Percentiles rank a stretch among this genome's conserved stretches.
Conservation (phyloP, 495 filamentous ascomycete genomes). For the Penicillium dipodomyicola region DNA sequence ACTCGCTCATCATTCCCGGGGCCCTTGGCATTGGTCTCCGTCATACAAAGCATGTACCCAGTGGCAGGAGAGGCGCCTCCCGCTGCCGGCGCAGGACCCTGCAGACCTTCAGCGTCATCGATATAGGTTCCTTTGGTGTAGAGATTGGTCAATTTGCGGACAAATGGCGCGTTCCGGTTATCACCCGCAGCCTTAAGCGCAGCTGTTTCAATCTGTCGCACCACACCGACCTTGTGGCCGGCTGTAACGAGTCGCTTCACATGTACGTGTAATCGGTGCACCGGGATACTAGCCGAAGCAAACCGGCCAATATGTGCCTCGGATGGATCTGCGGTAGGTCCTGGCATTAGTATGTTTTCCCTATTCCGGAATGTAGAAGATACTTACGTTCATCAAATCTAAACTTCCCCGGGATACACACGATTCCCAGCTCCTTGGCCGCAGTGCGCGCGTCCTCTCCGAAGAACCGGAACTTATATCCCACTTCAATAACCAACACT, state of each 20-base stretch:
- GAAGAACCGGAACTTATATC: conserved; percentile 97
- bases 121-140: conserved; percentile 99
- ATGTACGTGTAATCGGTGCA: conserved; percentile 89
- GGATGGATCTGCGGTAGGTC: conserved; percentile 57
- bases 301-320: conserved; percentile 93
- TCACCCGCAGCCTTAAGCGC: conserved; percentile 94
- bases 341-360: conserved; percentile 5
- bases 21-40: conserved; percentile 81
- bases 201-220: conserved; percentile 96
- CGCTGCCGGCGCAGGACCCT: conserved; percentile 46
- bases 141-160: conserved; percentile 88
- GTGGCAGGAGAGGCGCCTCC: conserved; percentile 66
- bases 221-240: conserved; percentile 94
- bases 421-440: conserved; percentile 87
- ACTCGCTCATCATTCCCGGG: conserved; percentile 91
- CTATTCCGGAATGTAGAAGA: background rate
- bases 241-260: conserved; percentile 90
- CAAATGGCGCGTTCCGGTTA: conserved; percentile 90
- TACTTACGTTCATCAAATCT: conserved; percentile 83
- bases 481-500: conserved; percentile 85
- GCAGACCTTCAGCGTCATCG: conserved; percentile 84
- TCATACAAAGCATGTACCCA: conserved; percentile 90
- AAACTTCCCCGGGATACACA: conserved; percentile 95
- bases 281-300: conserved; percentile 92
- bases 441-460: conserved; percentile 94